Evolutionary conservation across 1,284 basidiomycete species (phyloP), one percentile per base, ranked within the genome.

Genomic region (Apiotrichum laibachii): DNA sequence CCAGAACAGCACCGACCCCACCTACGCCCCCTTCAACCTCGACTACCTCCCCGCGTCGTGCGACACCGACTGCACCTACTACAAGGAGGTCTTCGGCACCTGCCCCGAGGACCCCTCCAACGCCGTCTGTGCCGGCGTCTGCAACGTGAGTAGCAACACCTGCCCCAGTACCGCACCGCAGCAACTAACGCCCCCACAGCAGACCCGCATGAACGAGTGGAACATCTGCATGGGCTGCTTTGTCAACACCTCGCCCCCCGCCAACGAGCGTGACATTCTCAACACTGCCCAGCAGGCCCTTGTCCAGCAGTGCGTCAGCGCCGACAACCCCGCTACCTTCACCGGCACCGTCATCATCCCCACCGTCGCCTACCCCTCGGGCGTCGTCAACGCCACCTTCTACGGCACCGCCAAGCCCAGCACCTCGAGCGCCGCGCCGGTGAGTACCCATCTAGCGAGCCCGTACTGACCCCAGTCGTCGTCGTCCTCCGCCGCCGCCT

Each of bases 281-380:
- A 57, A 57, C 56, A 45, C 43, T 33, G 56, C 56, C 26, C 56
- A 57, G 45, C 56, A 57, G 56, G n/a, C 52, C n/a, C 56, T 57
- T 19, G 56, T 45, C 4, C 50, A 52, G 50, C 44, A 57, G 56
- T 57, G 56, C 45, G 37, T 57, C 19, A 33, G 48, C 22, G 15
- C 7, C 8, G 44, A 39, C 26, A 19, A 16, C 37, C 56, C 56
- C 19, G 19, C 31, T 15, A 21, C 35, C n/a, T 57, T 52, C 31
- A n/a, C 45, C 37, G 56, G 56, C 56, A 48, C 45, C 21, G 50
- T 57, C 46, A 19, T 21, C n/a, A 9, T 45, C 37, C 56, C 56
- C 8, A 22, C 50, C 10, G 50, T 52, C 9, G 45, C 45, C n/a
- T 48, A 53, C 50, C 56, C 56, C 16, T 19, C 21, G 12, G 56